phyloP scores from a whole-genome alignment of 257 asterid species.

The Verbena officinalis region DNA sequence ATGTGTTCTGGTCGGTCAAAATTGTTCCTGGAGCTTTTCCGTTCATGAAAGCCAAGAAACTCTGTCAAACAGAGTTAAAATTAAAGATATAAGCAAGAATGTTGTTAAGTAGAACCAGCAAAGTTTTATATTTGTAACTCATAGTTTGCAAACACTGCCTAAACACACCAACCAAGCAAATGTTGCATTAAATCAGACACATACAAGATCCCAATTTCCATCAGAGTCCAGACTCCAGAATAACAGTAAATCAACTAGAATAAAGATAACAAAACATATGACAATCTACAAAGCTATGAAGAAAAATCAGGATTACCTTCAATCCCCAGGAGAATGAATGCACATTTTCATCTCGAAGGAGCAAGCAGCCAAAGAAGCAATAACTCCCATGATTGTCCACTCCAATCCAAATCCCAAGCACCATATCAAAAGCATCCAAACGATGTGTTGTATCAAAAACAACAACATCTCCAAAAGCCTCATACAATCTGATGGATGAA shows the following conservation, averaged over 20 bases:
- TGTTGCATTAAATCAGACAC: slow-evolving; percentile 8
- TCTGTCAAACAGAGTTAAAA: slow-evolving; percentile 38
- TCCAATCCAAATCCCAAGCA: slow-evolving; percentile 68
- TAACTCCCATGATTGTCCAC: slow-evolving; percentile 60
- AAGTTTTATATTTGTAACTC: not conserved
- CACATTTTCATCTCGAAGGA: slow-evolving; percentile 64
- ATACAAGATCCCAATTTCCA: not conserved
- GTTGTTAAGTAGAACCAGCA: not conserved
- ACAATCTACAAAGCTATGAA: slow-evolving; percentile 5
- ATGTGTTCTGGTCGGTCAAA: slow-evolving; percentile 60
- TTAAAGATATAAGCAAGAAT: slow-evolving; percentile 13
- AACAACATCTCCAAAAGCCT: slow-evolving; percentile 58
- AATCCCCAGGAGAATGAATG: slow-evolving; percentile 68
- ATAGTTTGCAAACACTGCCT: too few species aligned
- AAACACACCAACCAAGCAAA: too few species aligned
- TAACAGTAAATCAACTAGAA: slow-evolving; percentile 7
- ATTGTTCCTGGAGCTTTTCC: slow-evolving; percentile 59
- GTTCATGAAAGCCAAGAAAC: slow-evolving; percentile 54
- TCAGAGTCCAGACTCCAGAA: not conserved
- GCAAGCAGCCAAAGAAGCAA: slow-evolving; percentile 65
- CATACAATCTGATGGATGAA: slow-evolving; percentile 49
- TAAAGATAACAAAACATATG: not conserved
- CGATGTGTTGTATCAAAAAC: slow-evolving; percentile 61
- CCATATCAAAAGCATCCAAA: slow-evolving; percentile 60
- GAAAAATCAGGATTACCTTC: slow-evolving; percentile 41